These are phyloP conservation scores for Tarenaya hassleriana DNA, from an alignment of 345 rosid genomes.

Conservation along the genomic window DNA sequence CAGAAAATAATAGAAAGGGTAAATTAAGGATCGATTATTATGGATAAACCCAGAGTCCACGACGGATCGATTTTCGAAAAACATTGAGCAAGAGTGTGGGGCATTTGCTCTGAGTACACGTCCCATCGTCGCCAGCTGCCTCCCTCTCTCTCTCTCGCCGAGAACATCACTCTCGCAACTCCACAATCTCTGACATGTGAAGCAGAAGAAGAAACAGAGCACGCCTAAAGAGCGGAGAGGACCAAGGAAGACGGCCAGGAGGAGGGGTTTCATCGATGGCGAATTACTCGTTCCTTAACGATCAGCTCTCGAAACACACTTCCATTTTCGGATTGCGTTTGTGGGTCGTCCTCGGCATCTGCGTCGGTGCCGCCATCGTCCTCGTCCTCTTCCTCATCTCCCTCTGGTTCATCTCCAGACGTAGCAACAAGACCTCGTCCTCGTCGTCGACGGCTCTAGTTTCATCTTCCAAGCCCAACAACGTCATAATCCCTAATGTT, in stretches of 20 bases:
- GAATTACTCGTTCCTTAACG: slow-evolving; percentile 57
- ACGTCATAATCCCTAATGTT: slow-evolving; percentile 53
- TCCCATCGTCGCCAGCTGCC: slow-evolving; percentile 34
- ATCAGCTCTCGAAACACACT: slow-evolving; percentile 55
- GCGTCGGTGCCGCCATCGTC: slow-evolving; percentile 79
- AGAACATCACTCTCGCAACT: background rate
- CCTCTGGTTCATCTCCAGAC: slow-evolving; percentile 73
- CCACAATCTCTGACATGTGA: slow-evolving; percentile 22
- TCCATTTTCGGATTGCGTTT: slow-evolving; percentile 62
- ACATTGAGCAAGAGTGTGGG: background rate
- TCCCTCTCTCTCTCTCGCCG: background rate
- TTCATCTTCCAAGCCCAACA: slow-evolving; percentile 20
- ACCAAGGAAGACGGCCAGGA: background rate
- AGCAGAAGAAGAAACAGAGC: slow-evolving; percentile 20
- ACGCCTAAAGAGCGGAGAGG: slow-evolving; percentile 2
- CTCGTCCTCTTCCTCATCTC: slow-evolving; percentile 73
- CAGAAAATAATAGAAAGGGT: too few species aligned
- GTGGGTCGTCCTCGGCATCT: slow-evolving; percentile 81
- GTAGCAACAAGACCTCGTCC: slow-evolving; percentile 40
- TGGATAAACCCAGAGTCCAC: too few species aligned
- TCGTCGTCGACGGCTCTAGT: background rate
- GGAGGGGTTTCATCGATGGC: slow-evolving; percentile 41
- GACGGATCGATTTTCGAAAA: too few species aligned
- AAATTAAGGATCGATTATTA: too few species aligned
- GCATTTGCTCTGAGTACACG: slow-evolving; percentile 12